Conservation (phyloP, 2,329 filamentous ascomycete species). For the Talaromyces sp. region DNA sequence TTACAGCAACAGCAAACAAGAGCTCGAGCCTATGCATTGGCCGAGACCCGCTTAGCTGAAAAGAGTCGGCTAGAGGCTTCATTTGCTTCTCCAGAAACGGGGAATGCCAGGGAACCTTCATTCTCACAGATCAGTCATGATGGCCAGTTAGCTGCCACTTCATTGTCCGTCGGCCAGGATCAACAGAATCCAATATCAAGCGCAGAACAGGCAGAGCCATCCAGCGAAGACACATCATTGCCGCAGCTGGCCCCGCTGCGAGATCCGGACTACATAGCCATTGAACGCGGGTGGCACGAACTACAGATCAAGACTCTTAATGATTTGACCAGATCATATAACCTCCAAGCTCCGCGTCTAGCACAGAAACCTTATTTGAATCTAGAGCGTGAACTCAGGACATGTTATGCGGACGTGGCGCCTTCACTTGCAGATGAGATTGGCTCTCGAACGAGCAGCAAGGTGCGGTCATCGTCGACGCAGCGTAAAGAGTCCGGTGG, state of each 20-base stretch:
- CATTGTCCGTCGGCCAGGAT: not conserved
- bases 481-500: slow-evolving; percentile 24
- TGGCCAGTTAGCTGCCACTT: slow-evolving; percentile 18
- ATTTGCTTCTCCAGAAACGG: slow-evolving; percentile 12
- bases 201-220: not conserved
- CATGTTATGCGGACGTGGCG: slow-evolving; percentile 83
- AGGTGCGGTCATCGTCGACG: slow-evolving; percentile 32
- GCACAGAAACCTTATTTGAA: slow-evolving; percentile 91
- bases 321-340: slow-evolving; percentile 76
- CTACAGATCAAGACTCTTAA: slow-evolving; percentile 77
- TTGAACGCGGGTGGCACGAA: slow-evolving; percentile 70
- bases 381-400: slow-evolving; percentile 72
- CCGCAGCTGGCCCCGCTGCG: slow-evolving; percentile 63
- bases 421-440: slow-evolving; percentile 70
- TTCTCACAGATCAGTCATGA: slow-evolving; percentile 22
- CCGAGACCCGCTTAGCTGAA: slow-evolving; percentile 53
- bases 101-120: not conserved
- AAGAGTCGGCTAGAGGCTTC: slow-evolving; percentile 22
- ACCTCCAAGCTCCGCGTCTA: slow-evolving; percentile 86
- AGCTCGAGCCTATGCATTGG: slow-evolving; percentile 69
- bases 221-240: slow-evolving; percentile 18
- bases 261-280: slow-evolving; percentile 68
- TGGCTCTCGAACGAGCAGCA: slow-evolving; percentile 57
- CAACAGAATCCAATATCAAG: not conserved
- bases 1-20: slow-evolving; percentile 67